Conservation (phyloP, 164 flowering plant species). For the Vitis amurensis region DNA sequence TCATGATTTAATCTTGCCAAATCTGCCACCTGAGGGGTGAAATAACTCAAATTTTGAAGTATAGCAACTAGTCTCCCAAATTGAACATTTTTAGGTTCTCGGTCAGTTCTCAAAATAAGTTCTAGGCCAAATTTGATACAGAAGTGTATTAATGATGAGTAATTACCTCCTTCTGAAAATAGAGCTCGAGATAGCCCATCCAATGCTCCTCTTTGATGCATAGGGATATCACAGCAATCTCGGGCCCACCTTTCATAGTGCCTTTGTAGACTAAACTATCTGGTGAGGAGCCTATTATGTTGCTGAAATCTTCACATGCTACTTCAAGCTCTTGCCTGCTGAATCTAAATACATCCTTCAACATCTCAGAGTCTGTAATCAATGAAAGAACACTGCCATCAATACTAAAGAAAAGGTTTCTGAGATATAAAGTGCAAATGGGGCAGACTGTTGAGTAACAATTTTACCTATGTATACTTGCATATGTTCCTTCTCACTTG, state of each 20-base stretch:
- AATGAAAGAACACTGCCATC: background rate
- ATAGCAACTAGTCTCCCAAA: background rate
- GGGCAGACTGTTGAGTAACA: background rate
- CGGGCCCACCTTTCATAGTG: slow-evolving; percentile 79
- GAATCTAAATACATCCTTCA: slow-evolving; percentile 65
- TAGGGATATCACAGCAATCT: slow-evolving; percentile 89
- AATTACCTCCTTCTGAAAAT: slow-evolving; percentile 83
- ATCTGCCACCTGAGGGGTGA: slow-evolving; percentile 76
- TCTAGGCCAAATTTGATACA: too few species aligned
- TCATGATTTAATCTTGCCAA: slow-evolving; percentile 81
- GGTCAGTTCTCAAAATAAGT: background rate
- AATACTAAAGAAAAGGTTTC: background rate
- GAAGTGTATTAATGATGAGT: background rate
- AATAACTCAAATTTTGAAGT: background rate
- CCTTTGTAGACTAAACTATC: slow-evolving; percentile 92
- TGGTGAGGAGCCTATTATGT: slow-evolving; percentile 92
- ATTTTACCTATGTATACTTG: slow-evolving; percentile 56
- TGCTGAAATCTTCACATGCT: slow-evolving; percentile 98
- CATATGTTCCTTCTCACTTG: slow-evolving; percentile 55
- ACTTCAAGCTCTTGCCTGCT: slow-evolving; percentile 91
- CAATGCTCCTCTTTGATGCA: slow-evolving; percentile 87
- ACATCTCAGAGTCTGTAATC: slow-evolving; percentile 64
- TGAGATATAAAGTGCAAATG: background rate
- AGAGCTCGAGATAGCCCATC: slow-evolving; percentile 86
- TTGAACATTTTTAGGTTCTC: background rate